Evolutionary conservation across 345 rosid genomes (phyloP).

Genomic region (Populus deltoides): DNA sequence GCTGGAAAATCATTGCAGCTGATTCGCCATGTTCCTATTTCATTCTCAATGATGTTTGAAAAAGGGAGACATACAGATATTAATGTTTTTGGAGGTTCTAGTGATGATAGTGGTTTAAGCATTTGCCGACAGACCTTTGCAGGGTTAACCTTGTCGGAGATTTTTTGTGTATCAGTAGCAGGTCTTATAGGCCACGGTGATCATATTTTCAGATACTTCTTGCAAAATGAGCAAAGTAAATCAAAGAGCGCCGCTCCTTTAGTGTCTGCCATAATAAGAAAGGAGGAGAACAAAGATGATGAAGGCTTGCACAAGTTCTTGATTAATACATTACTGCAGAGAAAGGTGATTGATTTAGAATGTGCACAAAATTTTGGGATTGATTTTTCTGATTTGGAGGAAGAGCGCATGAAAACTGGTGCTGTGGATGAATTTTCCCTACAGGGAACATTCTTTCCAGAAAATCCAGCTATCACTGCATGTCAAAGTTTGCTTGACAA

Average conservation of each 20-base stretch:
- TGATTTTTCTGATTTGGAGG: conserved; percentile 23
- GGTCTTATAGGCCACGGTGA: conserved; percentile 80
- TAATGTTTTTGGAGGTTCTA: conserved; percentile 35
- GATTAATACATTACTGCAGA: conserved; percentile 42
- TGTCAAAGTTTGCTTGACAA: conserved; percentile 52
- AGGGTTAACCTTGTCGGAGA: conserved; percentile 69
- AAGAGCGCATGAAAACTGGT: conserved; percentile 19
- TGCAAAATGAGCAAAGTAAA: conserved; percentile 41
- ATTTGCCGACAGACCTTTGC: conserved; percentile 35
- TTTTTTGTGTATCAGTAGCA: conserved; percentile 69
- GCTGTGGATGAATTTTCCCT: conserved; percentile 26
- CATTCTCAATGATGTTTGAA: conserved; percentile 33
- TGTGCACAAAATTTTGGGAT: conserved; percentile 26
- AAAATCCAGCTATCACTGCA: conserved; percentile 69
- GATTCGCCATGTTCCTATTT: conserved; percentile 58
- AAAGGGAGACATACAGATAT: conserved; percentile 27
- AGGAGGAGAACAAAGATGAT: conserved; percentile 24
- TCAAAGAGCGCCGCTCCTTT: conserved; percentile 37
- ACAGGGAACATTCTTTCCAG: conserved; percentile 58
- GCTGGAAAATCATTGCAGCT: conserved; percentile 97
- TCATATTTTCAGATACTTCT: conserved; percentile 55
- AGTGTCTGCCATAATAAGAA: conserved; percentile 26
- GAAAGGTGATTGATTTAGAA: conserved; percentile 34
- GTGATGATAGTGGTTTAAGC: conserved; percentile 15
- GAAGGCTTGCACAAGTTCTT: conserved; percentile 45